Percentiles rank a stretch among this genome's conserved stretches.
Evolutionary conservation across 2,329 filamentous ascomycete species (phyloP).

Genomic region (Aspergillus clavatus): DNA sequence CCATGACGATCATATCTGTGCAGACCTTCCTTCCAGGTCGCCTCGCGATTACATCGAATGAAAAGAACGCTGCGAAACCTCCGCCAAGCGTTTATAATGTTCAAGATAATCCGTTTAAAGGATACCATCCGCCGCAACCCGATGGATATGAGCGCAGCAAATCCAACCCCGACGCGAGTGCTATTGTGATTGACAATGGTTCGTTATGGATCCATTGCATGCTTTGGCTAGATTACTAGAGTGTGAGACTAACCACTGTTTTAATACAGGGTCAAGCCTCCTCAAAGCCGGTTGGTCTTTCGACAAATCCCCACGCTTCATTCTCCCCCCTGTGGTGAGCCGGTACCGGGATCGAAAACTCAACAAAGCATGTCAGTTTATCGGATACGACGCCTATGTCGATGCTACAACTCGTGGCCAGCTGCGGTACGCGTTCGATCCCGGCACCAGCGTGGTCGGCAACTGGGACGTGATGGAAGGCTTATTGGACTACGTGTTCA

Average conservation of each 20-base stretch:
- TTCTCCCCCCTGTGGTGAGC: slow-evolving; percentile 83
- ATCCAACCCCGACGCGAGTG: slow-evolving; percentile 55
- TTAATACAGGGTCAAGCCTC: slow-evolving; percentile 68
- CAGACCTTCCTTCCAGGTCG: slow-evolving; percentile 35
- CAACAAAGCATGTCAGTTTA: slow-evolving; percentile 85
- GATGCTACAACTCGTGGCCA: slow-evolving; percentile 91
- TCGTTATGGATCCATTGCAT: slow-evolving; percentile 17
- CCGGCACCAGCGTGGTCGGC: slow-evolving; percentile 82
- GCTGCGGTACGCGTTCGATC: slow-evolving; percentile 84
- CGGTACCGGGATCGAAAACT: slow-evolving; percentile 93
- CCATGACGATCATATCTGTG: slow-evolving; percentile 43
- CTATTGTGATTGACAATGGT: slow-evolving; percentile 99
- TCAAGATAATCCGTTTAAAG: slow-evolving; percentile 58
- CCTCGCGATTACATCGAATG: slow-evolving; percentile 38
- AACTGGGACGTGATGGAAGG: slow-evolving; percentile 99
- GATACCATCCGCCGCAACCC: slow-evolving; percentile 52
- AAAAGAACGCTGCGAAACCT: slow-evolving; percentile 50
- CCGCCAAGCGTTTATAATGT: slow-evolving; percentile 51
- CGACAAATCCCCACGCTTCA: slow-evolving; percentile 72
- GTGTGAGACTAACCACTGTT: neutral
- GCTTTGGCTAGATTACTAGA: neutral
- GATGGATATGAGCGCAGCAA: slow-evolving; percentile 70
- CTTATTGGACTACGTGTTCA: slow-evolving; percentile 86
- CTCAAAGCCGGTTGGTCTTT: slow-evolving; percentile 96
- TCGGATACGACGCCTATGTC: slow-evolving; percentile 87